Evolutionary conservation across 306 rosid genomes (phyloP).

Genomic region (Macrotyloma uniflorum): DNA sequence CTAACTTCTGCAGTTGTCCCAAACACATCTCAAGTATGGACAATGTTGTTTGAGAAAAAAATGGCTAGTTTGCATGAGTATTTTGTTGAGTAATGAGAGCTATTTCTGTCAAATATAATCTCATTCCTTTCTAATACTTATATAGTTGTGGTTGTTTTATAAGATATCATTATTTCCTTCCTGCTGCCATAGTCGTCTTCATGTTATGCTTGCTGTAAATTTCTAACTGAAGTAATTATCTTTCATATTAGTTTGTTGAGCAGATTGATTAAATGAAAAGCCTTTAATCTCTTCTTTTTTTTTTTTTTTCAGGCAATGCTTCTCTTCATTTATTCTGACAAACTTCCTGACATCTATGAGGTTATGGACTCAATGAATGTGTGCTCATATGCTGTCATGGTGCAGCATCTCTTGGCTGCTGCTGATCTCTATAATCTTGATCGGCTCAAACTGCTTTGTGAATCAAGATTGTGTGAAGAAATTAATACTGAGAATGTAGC

Average conservation of each 20-base stretch:
- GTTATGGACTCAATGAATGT: constrained; percentile 58
- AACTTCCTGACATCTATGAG: constrained; percentile 63
- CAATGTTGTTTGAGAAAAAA: not conserved
- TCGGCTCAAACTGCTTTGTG: constrained; percentile 72
- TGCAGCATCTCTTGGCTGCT: constrained; percentile 85
- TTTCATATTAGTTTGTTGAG: constrained; percentile 24
- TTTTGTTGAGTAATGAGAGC: not conserved
- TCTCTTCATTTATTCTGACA: constrained; percentile 72
- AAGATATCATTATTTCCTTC: constrained; percentile 4
- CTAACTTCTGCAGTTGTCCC: not conserved
- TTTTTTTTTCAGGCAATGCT: constrained; percentile 74
- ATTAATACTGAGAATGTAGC: constrained; percentile 73
- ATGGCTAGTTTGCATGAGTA: not conserved
- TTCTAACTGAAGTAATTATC: constrained; percentile 8
- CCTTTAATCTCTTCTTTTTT: constrained; percentile 27
- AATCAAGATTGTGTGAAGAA: constrained; percentile 72
- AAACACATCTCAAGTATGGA: not conserved
- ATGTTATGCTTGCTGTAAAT: constrained; percentile 22
- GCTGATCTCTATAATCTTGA: constrained; percentile 83
- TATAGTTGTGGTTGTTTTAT: not conserved
- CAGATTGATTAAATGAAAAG: constrained; percentile 3
- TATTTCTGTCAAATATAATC: constrained; percentile 13
- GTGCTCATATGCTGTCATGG: constrained; percentile 76
- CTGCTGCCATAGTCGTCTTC: not conserved
- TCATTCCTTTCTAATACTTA: not conserved